Conservation (phyloP, 169 alveolate species). For the Plasmodium inui region DNA sequence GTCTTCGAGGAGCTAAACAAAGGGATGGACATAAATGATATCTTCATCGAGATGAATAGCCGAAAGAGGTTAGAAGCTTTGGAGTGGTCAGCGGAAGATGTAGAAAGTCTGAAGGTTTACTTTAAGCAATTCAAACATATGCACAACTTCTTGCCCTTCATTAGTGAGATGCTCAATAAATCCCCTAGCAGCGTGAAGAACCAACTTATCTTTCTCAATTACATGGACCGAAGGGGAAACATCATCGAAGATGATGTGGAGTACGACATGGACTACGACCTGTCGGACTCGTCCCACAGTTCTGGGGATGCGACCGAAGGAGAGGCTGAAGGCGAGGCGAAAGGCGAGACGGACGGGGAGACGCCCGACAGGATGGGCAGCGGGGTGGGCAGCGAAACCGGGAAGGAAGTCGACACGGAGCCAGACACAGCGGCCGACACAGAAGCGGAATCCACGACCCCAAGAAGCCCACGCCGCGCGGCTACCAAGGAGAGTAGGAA, state of each 20-base stretch:
- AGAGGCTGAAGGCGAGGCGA: too few relatives aligned
- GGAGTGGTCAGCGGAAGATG: constrained; percentile 59
- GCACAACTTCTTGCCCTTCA: constrained; percentile 51
- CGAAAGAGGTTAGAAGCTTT: constrained; percentile 53
- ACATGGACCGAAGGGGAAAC: constrained; percentile 49
- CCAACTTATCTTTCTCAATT: constrained; percentile 40
- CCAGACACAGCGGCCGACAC: background rate
- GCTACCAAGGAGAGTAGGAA: background rate
- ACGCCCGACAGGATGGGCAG: background rate
- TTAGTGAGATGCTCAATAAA: constrained; percentile 63
- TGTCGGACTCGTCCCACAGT: background rate
- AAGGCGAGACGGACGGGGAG: background rate
- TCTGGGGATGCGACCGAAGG: background rate
- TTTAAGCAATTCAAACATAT: constrained; percentile 66
- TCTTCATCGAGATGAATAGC: constrained; percentile 31
- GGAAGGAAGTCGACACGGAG: background rate
- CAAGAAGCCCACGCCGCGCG: background rate
- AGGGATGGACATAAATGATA: constrained; percentile 30
- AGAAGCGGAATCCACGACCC: background rate
- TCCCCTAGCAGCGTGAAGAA: constrained; percentile 45
- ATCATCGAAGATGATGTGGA: background rate
- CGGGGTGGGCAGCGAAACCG: background rate
- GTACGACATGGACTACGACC: background rate
- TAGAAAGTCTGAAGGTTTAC: constrained; percentile 29
- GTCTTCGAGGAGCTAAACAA: constrained; percentile 23